phyloP scores from a whole-genome alignment of 73 alveolate species.

The Paramecium caudatum region DNA sequence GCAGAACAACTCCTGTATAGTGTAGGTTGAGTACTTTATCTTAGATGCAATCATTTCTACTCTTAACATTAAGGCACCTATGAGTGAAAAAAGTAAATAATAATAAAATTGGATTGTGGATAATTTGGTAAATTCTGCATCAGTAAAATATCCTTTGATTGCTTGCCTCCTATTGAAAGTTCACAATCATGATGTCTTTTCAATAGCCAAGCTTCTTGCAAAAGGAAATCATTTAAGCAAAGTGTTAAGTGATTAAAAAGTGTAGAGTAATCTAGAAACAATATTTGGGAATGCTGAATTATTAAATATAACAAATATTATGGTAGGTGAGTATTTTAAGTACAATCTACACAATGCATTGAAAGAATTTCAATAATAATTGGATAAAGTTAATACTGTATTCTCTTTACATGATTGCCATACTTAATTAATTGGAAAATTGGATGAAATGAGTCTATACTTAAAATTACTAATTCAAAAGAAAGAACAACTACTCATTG shows the following conservation, averaged over 20 bases:
- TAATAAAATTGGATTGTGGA: not conserved
- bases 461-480: not conserved
- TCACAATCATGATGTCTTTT: not conserved
- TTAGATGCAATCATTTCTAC: not conserved
- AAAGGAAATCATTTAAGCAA: not conserved
- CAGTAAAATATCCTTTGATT: not conserved
- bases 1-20: not conserved
- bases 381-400: not conserved
- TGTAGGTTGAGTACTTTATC: constrained; percentile 7
- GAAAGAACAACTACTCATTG: not conserved
- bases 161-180: not conserved
- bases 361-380: constrained; percentile 17
- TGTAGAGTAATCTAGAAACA: not conserved
- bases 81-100: not conserved
- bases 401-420: not conserved
- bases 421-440: not conserved
- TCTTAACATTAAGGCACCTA: not conserved
- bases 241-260: not conserved
- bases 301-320: not conserved
- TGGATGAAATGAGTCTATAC: constrained; percentile 31
- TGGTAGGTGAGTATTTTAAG: not conserved
- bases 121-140: constrained; percentile 9
- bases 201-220: not conserved
- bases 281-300: constrained; percentile 5
- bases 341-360: not conserved